Evolutionary conservation across 2,329 filamentous ascomycete genomes (phyloP).

Genomic region (Gliomastix tumulicola): DNA sequence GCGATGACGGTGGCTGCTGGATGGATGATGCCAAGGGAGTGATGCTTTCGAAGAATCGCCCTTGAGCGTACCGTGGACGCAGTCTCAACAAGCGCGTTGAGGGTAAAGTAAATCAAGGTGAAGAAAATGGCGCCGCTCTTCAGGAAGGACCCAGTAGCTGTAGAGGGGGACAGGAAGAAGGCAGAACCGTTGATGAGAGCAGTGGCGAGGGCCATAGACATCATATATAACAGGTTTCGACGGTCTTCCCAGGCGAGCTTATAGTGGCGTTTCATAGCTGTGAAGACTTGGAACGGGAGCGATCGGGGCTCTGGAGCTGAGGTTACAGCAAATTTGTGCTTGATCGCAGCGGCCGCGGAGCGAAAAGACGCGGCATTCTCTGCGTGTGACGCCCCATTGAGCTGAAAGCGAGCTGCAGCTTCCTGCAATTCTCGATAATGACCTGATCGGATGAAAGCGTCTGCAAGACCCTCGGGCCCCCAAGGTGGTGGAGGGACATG

Average conservation of each 20-base stretch:
- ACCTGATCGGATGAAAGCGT: constrained; percentile 47
- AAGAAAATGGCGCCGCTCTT: constrained; percentile 74
- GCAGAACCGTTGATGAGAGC: constrained; percentile 72
- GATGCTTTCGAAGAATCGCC: not conserved
- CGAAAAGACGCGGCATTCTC: not conserved
- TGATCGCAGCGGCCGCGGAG: not conserved
- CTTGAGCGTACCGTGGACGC: not conserved
- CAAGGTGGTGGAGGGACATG: constrained; percentile 49
- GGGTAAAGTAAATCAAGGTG: constrained; percentile 66
- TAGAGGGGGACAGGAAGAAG: constrained; percentile 65
- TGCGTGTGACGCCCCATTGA: not conserved
- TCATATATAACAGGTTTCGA: not conserved
- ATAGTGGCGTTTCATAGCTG: not conserved
- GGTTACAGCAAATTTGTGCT: too few species aligned
- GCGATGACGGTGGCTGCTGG: not conserved
- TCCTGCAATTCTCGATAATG: constrained; percentile 24
- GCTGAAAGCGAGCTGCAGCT: not conserved
- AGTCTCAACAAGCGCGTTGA: constrained; percentile 27
- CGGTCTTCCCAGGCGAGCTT: not conserved
- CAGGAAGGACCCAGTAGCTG: constrained; percentile 65
- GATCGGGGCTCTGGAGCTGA: too few species aligned
- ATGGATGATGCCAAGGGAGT: not conserved
- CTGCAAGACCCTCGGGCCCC: constrained; percentile 55
- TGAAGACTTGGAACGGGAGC: not conserved
- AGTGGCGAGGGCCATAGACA: constrained; percentile 42